Evolutionary conservation across 139 green algal genomes (phyloP), one percentile per base, ranked within the genome.

Genomic region (Tetradesmus obliquus): DNA sequence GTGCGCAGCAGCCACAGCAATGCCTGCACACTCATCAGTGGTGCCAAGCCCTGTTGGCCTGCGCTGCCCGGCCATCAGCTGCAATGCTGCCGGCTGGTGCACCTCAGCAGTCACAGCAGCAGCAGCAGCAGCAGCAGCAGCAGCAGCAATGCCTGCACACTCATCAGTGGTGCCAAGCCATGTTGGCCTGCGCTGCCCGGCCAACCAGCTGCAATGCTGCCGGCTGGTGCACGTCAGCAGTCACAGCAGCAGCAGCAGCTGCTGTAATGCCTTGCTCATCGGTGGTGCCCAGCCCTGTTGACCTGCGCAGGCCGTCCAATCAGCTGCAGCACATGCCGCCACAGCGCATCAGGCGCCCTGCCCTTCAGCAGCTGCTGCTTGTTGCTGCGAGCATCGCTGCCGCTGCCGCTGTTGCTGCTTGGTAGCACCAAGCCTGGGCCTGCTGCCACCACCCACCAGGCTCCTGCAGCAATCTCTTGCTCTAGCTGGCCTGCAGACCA

Each of bases 401-500:
- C n/a, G 66, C 66, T 24, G 66, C 17, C 17, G 15, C 66, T 76
- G 66, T 5, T 22, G 17, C 19, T 85, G 72, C 53, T 20, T 17
- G 92, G 92, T 19, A 94, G 82, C 32, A 93, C 55, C 4, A 94
- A 91, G 55, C 91, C 92, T 0, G 84, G 91, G 72, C 82, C 87
- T 10, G 94, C 92, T 51, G 90, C 83, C 51, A 93, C 82, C n/a
- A 88, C 81, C 66, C 90, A 72, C 94, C 94, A 95, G 55, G 45
- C 84, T 24, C 94, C 94, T 17, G 90, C 51, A 8, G 9, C 55
- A 4, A 94, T 76, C 91, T 95, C 94, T 12, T 74, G 24, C 15
- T 55, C 57, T 24, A 95, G 85, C 91, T 95, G 94, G 0, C 66
- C 66, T 1, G 92, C 80, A 5, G 84, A 74, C 94, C 94, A 95